phyloP scores from a whole-genome alignment of 2,329 filamentous ascomycete species.

The Ascosphaera acerosa region DNA sequence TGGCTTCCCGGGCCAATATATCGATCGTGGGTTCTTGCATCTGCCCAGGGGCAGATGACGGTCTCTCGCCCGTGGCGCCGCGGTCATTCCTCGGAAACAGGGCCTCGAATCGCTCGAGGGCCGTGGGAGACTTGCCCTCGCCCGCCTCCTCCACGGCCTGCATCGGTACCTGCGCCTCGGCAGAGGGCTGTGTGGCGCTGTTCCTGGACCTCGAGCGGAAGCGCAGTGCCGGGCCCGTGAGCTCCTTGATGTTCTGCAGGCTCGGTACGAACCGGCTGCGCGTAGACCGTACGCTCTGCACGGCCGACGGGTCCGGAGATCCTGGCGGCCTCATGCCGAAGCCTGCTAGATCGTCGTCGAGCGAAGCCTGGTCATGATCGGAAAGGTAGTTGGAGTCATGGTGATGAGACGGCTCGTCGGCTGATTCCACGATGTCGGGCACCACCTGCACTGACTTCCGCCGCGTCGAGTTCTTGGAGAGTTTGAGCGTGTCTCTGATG shows the following conservation, averaged over 20 bases:
- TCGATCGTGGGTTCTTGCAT: slow-evolving; percentile 1
- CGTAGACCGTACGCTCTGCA: not conserved
- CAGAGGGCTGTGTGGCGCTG: not conserved
- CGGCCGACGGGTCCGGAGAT: not conserved
- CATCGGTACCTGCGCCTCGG: not conserved
- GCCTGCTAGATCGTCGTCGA: not conserved
- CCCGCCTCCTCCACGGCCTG: too few species aligned
- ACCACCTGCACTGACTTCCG: not conserved
- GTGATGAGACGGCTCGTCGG: too few species aligned
- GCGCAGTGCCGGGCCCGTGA: not conserved
- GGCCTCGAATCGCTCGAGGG: too few species aligned
- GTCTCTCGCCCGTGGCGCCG: not conserved
- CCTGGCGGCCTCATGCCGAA: not conserved
- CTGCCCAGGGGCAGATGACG: slow-evolving; percentile 1
- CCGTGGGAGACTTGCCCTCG: too few species aligned
- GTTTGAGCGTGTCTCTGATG: slow-evolving; percentile 1
- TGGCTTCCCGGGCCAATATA: not conserved
- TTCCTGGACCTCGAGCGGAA: not conserved
- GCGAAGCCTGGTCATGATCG: too few species aligned
- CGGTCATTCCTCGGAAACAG: too few species aligned
- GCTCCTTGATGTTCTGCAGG: slow-evolving; percentile 1
- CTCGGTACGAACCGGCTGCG: slow-evolving; percentile 1
- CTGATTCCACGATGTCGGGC: not conserved
- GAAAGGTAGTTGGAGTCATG: too few species aligned
- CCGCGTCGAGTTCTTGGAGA: not conserved